A percentile compares a stretch with the other conserved stretches of the same genome.
phyloP scores from a whole-genome alignment of 768 basidiomycete species.

The Pisolithus microcarpus region DNA sequence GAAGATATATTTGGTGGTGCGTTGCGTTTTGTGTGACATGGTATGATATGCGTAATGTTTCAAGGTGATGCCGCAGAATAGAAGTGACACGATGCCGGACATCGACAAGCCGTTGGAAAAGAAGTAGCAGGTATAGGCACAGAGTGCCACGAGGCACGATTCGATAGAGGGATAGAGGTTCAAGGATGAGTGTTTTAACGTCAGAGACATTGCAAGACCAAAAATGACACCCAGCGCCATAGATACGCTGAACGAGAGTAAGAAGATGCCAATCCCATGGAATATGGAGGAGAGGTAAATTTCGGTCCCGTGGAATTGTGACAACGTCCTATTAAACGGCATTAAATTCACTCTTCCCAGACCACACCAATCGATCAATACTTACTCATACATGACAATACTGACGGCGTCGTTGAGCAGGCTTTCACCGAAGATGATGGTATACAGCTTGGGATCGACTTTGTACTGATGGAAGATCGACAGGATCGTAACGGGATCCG shows the following conservation, averaged over 20 bases:
- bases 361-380: constrained; percentile 16
- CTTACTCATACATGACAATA: constrained; percentile 99
- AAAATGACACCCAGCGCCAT: constrained; percentile 92
- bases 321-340: constrained; percentile 59
- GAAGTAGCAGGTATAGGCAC: constrained; percentile 96
- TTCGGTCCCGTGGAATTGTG: constrained; percentile 85
- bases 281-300: constrained; percentile 85
- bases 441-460: constrained; percentile 96
- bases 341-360: neutral
- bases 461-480: constrained; percentile 99
- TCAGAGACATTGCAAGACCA: constrained; percentile 83
- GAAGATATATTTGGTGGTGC: constrained; percentile 93
- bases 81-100: constrained; percentile 94
- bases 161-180: constrained; percentile 88
- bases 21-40: constrained; percentile 92
- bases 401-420: constrained; percentile 97
- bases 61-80: constrained; percentile 97
- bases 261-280: constrained; percentile 95
- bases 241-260: constrained; percentile 89
- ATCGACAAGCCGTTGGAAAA: constrained; percentile 94
- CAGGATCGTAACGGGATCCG: constrained; percentile 95
- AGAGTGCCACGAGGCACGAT: constrained; percentile 90
- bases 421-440: constrained; percentile 95
- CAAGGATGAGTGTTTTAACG: constrained; percentile 91
- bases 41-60: constrained; percentile 99